phyloP scores from a whole-genome alignment of 257 asterid species.

The Solanum medicagineum region DNA sequence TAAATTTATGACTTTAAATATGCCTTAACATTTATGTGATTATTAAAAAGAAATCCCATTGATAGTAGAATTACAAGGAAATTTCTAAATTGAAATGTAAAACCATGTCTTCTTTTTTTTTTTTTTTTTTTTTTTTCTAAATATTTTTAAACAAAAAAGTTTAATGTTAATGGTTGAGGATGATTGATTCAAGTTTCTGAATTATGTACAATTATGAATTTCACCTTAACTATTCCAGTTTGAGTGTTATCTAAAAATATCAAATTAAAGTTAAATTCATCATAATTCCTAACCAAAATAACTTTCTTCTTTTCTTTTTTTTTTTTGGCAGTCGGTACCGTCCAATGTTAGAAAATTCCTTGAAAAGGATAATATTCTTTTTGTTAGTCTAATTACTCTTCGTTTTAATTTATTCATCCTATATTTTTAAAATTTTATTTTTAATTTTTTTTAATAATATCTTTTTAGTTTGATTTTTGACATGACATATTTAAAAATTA shows the following conservation, averaged over 20 bases:
- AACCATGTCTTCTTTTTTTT: not conserved
- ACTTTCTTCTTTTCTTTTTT: not conserved
- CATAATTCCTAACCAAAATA: not conserved
- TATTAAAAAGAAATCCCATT: no score
- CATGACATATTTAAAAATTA: no score
- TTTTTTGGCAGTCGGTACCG: not conserved
- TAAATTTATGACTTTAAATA: accelerated
- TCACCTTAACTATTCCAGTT: not conserved
- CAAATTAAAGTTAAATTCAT: not conserved
- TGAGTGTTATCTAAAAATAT: not conserved
- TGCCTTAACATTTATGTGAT: not conserved
- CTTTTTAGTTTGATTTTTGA: no score
- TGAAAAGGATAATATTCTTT: not conserved
- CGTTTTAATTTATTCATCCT: no score
- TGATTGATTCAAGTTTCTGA: not conserved
- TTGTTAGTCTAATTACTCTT: not conserved
- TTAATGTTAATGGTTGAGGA: not conserved
- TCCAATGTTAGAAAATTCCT: not conserved
- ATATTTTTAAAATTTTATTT: no score
- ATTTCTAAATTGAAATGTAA: not conserved
- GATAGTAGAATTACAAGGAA: not conserved
- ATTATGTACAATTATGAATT: not conserved
- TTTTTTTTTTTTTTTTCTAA: not conserved
- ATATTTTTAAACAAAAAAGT: not conserved
- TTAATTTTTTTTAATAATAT: no score